These are phyloP conservation scores for Juglanconis oblonga DNA, from an alignment of 2,329 filamentous ascomycete genomes.

Conservation along the genomic window DNA sequence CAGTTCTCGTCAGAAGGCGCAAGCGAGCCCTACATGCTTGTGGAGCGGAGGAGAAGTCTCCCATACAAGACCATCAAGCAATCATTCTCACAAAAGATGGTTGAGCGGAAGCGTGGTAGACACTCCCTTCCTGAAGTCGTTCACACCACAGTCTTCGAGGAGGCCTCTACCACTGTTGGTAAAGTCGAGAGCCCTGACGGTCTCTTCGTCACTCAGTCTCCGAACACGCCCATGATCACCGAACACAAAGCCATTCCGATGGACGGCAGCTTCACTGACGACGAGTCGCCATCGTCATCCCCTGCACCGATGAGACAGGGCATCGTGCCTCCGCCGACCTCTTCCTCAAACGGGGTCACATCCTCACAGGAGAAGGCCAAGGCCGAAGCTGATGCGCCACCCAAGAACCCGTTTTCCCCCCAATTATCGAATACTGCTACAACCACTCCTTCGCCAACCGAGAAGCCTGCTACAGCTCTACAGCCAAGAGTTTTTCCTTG, in stretches of 20 bases:
- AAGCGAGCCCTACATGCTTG: conserved; percentile 37
- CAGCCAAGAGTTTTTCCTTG: conserved; percentile 3
- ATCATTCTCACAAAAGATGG: conserved; percentile 52
- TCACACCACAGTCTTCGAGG: conserved; percentile 51
- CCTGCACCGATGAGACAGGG: conserved; percentile 2
- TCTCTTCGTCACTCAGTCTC: conserved; percentile 25
- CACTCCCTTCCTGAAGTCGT: conserved; percentile 53
- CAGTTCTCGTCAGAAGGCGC: conserved; percentile 42
- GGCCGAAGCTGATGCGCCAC: not conserved
- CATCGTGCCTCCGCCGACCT: not conserved
- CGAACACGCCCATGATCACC: conserved; percentile 1
- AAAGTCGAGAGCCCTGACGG: conserved; percentile 19
- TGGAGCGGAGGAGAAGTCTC: conserved; percentile 42
- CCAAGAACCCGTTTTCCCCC: conserved; percentile 9
- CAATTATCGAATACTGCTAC: not conserved
- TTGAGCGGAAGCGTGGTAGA: conserved; percentile 57
- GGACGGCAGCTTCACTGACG: conserved; percentile 10
- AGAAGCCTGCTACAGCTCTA: not conserved
- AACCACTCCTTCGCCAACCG: not conserved
- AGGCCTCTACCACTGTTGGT: conserved; percentile 20
- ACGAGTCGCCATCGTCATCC: conserved; percentile 13
- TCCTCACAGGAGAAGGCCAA: not conserved
- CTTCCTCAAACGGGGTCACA: not conserved
- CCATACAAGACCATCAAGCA: conserved; percentile 52
- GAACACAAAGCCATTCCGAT: not conserved